Conservation (phyloP, 2,329 filamentous ascomycete species). For the Nigrograna mackinnonii region DNA sequence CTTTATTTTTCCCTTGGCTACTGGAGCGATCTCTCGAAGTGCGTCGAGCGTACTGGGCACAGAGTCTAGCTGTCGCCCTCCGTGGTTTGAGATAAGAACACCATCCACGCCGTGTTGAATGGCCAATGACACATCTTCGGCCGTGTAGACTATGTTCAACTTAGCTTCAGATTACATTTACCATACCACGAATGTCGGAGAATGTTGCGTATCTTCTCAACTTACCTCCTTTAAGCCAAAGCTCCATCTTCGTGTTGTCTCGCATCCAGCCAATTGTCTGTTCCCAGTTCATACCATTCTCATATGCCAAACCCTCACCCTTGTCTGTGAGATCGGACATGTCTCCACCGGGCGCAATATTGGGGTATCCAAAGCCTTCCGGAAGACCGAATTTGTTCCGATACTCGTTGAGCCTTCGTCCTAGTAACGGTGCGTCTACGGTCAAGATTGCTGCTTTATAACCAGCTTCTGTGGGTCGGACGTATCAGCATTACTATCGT, state of each 20-base stretch:
- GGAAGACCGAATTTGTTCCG: too few relatives aligned
- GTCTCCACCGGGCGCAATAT: too few relatives aligned
- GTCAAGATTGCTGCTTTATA: too few relatives aligned
- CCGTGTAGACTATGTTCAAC: slow-evolving; percentile 37
- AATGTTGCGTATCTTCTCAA: background rate
- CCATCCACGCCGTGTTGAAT: slow-evolving; percentile 45
- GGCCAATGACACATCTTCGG: slow-evolving; percentile 44
- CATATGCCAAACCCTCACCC: too few relatives aligned
- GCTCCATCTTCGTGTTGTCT: slow-evolving; percentile 51
- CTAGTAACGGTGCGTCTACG: too few relatives aligned
- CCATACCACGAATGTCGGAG: too few relatives aligned
- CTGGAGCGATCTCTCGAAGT: slow-evolving; percentile 40
- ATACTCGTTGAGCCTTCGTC: too few relatives aligned
- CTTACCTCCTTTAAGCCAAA: slow-evolving; percentile 50
- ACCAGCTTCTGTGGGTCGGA: too few relatives aligned
- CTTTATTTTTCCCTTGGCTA: slow-evolving; percentile 36
- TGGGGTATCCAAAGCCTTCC: too few relatives aligned
- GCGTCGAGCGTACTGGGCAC: slow-evolving; percentile 40
- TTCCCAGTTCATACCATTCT: slow-evolving; percentile 49
- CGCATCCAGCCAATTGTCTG: slow-evolving; percentile 54
- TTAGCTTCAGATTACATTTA: too few relatives aligned
- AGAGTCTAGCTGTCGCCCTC: slow-evolving; percentile 52
- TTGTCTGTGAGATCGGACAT: too few relatives aligned
- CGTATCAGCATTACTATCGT: too few relatives aligned
- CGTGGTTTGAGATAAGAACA: slow-evolving; percentile 54